Conservation (phyloP, 2,329 filamentous ascomycete species). For the Colletotrichum australisinense region DNA sequence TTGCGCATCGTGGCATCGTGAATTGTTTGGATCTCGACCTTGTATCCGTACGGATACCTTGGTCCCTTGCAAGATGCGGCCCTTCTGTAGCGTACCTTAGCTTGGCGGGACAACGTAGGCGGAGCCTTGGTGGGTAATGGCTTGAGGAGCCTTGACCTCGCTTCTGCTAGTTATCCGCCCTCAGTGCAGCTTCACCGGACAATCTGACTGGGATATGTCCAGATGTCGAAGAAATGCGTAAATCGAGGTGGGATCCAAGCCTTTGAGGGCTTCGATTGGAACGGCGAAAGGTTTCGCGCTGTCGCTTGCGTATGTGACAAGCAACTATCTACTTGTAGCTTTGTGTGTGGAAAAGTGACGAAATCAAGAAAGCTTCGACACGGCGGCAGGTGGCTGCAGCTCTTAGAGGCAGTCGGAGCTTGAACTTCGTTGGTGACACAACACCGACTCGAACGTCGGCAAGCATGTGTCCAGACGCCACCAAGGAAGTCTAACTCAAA, state of each 20-base stretch:
- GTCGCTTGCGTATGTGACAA: neutral
- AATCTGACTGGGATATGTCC: neutral
- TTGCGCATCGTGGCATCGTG: neutral
- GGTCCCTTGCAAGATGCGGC: conserved; percentile 11
- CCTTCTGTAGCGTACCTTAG: conserved; percentile 18
- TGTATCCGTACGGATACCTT: neutral
- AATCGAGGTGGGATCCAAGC: neutral
- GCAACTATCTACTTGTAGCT: neutral
- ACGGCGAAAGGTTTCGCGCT: neutral
- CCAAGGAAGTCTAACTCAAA: neutral
- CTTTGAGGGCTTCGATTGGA: neutral
- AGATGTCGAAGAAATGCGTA: neutral
- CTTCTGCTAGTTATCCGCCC: conserved; percentile 28
- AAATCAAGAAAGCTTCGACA: conserved; percentile 5
- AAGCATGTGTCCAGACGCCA: neutral
- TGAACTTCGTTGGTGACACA: conserved; percentile 9
- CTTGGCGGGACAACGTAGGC: conserved; percentile 24
- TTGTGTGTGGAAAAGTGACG: neutral
- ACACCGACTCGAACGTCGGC: neutral
- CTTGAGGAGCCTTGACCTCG: conserved; percentile 12
- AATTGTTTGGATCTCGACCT: conserved; percentile 7
- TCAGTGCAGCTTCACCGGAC: conserved; percentile 1
- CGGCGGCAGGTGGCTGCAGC: neutral
- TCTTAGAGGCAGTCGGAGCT: neutral
- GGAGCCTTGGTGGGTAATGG: conserved; percentile 16